A percentile compares a stretch with the other conserved stretches of the same genome.
phyloP scores from a whole-genome alignment of 2,329 filamentous ascomycete genomes.

The Ophiostoma ips region DNA sequence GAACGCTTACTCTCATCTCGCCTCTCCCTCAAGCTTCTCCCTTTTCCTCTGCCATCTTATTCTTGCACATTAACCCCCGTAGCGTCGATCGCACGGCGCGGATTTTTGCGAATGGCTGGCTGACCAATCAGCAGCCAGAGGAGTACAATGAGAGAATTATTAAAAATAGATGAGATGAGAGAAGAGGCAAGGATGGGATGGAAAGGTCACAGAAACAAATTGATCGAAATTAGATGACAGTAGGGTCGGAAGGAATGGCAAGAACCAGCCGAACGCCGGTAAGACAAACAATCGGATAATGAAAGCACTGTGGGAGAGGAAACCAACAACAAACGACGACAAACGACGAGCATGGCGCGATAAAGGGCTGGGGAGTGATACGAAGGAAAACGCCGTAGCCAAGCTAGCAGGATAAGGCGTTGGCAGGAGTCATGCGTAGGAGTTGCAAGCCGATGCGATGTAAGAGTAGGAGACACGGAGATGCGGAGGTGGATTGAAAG shows the following conservation, averaged over 20 bases:
- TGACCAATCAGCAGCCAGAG: constrained; percentile 1
- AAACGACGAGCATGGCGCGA: neutral
- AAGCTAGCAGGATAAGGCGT: neutral
- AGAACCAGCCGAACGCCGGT: too few species aligned
- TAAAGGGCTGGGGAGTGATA: neutral
- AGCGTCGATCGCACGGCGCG: constrained; percentile 9
- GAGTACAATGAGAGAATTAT: neutral
- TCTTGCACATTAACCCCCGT: constrained; percentile 4
- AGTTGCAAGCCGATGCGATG: too few species aligned
- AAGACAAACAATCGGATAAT: too few species aligned
- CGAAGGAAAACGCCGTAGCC: neutral
- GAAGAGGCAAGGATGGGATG: neutral
- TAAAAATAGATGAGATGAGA: neutral
- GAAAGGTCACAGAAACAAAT: neutral
- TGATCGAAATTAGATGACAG: neutral
- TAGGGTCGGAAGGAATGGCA: neutral
- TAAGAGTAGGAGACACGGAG: too few species aligned
- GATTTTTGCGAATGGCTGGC: constrained; percentile 8
- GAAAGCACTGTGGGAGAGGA: neutral
- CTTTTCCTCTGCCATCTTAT: neutral
- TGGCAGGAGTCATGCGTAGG: too few species aligned
- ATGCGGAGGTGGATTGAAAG: too few species aligned
- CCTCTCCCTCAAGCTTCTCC: neutral
- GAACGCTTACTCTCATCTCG: neutral
- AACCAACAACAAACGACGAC: neutral